phyloP scores from a whole-genome alignment of 768 basidiomycete genomes.

The Tephrocybe sp. region DNA sequence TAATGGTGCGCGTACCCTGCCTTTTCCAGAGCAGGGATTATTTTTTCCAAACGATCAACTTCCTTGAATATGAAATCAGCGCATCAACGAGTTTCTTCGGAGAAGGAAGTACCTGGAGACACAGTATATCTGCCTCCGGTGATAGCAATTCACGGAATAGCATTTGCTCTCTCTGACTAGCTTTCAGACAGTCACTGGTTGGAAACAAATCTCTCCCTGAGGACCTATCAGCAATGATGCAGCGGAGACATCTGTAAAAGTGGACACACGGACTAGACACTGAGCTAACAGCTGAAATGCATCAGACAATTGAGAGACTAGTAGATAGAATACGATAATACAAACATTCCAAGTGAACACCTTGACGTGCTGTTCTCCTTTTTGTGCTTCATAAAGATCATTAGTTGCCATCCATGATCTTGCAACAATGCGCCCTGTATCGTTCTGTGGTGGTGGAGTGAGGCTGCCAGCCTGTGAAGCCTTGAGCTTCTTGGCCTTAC shows the following conservation, averaged over 20 bases:
- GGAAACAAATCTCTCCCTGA: slow-evolving; percentile 81
- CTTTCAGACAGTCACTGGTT: slow-evolving; percentile 81
- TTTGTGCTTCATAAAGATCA: slow-evolving; percentile 16
- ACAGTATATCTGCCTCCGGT: slow-evolving; percentile 76
- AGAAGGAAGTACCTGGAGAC: slow-evolving; percentile 63
- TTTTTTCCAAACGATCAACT: slow-evolving; percentile 76
- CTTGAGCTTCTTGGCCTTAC: slow-evolving; percentile 40
- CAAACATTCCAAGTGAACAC: slow-evolving; percentile 85
- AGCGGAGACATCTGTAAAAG: background rate
- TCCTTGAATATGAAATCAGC: slow-evolving; percentile 49
- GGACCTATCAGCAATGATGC: background rate
- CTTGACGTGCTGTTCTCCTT: slow-evolving; percentile 38
- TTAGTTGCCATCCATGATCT: slow-evolving; percentile 40
- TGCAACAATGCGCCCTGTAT: slow-evolving; percentile 25
- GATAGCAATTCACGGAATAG: slow-evolving; percentile 70
- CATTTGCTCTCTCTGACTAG: slow-evolving; percentile 70
- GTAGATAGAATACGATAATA: slow-evolving; percentile 21
- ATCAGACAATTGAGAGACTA: slow-evolving; percentile 12
- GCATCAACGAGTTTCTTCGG: background rate
- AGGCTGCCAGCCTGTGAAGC: too few species aligned
- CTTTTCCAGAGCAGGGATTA: slow-evolving; percentile 62
- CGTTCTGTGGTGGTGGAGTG: slow-evolving; percentile 10
- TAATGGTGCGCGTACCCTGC: slow-evolving; percentile 66
- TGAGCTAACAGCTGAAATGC: slow-evolving; percentile 67
- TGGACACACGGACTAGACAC: slow-evolving; percentile 68